Conservation (phyloP, 768 basidiomycete species). For the Termitomyces eurrhizus region DNA sequence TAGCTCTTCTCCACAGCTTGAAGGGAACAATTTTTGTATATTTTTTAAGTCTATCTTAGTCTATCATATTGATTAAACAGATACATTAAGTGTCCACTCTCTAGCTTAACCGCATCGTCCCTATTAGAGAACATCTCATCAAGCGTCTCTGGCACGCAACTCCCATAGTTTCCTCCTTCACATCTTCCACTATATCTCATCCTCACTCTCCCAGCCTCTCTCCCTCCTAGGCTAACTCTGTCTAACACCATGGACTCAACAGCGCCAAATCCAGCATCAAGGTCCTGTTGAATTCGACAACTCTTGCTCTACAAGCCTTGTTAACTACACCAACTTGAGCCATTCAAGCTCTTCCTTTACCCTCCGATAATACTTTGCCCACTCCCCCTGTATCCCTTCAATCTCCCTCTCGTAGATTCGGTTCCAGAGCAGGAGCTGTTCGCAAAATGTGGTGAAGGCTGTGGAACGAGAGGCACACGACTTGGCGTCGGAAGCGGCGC, state of each 20-base stretch:
- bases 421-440: slow-evolving; percentile 35
- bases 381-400: slow-evolving; percentile 37
- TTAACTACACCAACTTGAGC: slow-evolving; percentile 33
- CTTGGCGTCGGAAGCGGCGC: slow-evolving; percentile 19
- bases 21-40: too few relatives aligned
- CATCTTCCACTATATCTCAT: too few relatives aligned
- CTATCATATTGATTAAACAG: too few relatives aligned
- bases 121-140: too few relatives aligned
- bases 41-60: too few relatives aligned
- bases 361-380: slow-evolving; percentile 34
- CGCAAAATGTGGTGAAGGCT: slow-evolving; percentile 37
- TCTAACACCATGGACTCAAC: neutral
- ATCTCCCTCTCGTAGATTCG: slow-evolving; percentile 38
- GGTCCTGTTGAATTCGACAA: slow-evolving; percentile 30
- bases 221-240: slow-evolving; percentile 25
- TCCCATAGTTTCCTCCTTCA: too few relatives aligned
- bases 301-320: slow-evolving; percentile 37
- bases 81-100: too few relatives aligned
- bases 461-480: slow-evolving; percentile 19
- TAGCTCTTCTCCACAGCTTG: too few relatives aligned
- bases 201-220: slow-evolving; percentile 4
- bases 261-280: slow-evolving; percentile 13
- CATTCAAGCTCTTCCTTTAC: slow-evolving; percentile 33
- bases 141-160: too few relatives aligned
- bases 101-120: too few relatives aligned